Evolutionary conservation across 2,329 filamentous ascomycete species (phyloP).

Genomic region (Colletotrichum trifolii): DNA sequence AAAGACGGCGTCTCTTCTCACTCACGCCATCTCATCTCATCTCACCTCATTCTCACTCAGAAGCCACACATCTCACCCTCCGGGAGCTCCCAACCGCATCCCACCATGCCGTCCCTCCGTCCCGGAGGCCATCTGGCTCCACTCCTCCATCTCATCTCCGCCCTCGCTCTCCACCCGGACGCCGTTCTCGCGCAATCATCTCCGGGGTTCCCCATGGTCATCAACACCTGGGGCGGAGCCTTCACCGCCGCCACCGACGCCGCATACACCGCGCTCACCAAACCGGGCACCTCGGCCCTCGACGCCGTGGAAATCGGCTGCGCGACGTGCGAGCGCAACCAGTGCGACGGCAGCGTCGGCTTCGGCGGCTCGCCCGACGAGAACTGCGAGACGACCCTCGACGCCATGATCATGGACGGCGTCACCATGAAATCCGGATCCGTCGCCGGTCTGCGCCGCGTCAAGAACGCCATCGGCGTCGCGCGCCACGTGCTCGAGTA

Average conservation of each 20-base stretch:
- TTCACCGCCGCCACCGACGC: conserved; percentile 64
- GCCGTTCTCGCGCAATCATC: conserved; percentile 41
- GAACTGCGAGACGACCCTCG: conserved; percentile 66
- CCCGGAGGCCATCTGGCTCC: conserved; percentile 17
- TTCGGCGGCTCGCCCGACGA: conserved; percentile 67
- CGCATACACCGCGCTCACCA: conserved; percentile 54
- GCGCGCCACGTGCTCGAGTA: conserved; percentile 62
- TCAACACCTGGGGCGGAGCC: conserved; percentile 66
- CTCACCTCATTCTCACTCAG: background rate
- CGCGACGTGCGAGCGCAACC: conserved; percentile 60
- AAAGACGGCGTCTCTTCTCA: conserved; percentile 1
- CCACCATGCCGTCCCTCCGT: conserved; percentile 26
- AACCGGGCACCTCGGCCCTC: conserved; percentile 51
- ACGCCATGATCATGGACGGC: conserved; percentile 70
- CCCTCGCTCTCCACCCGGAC: conserved; percentile 11
- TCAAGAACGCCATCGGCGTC: conserved; percentile 60
- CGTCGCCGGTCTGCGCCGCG: conserved; percentile 61
- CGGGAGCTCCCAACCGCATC: conserved; percentile 2
- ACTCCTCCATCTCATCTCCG: conserved; percentile 32
- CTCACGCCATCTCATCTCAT: conserved; percentile 5
- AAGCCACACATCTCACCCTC: background rate
- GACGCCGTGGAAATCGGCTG: conserved; percentile 65
- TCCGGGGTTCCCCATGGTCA: conserved; percentile 58
- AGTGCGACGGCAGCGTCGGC: conserved; percentile 66
- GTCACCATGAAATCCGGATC: conserved; percentile 63